Percentiles rank a stretch among this genome's conserved stretches.
Evolutionary conservation across 805 yeast genomes (phyloP).

Genomic region (Lachancea sp.): DNA sequence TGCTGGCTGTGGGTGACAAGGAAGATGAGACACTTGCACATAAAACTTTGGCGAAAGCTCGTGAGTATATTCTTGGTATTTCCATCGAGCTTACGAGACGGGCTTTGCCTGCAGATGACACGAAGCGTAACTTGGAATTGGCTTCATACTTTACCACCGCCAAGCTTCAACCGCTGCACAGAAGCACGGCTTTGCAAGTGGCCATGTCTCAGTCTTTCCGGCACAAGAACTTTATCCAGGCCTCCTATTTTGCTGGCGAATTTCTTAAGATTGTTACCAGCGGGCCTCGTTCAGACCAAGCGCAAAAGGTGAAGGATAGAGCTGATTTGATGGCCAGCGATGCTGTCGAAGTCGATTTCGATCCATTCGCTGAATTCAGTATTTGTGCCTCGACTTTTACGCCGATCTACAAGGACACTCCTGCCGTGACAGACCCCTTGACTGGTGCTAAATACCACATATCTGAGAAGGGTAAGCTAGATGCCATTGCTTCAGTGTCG

Average conservation of each 20-base stretch:
- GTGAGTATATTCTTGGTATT: constrained; percentile 87
- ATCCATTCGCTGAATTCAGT: constrained; percentile 84
- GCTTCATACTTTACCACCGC: constrained; percentile 94
- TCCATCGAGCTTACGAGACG: constrained; percentile 90
- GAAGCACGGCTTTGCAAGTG: constrained; percentile 82
- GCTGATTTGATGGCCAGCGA: constrained; percentile 80
- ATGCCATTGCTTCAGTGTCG: constrained; percentile 69
- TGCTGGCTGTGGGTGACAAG: constrained; percentile 62
- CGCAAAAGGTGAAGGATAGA: constrained; percentile 70
- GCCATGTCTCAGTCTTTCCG: constrained; percentile 93
- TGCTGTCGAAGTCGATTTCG: constrained; percentile 85
- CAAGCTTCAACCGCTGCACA: constrained; percentile 74
- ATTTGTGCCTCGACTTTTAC: constrained; percentile 82
- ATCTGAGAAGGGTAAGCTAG: constrained; percentile 69
- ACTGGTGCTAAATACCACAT: constrained; percentile 85
- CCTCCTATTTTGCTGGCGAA: constrained; percentile 84
- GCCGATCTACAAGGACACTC: constrained; percentile 78
- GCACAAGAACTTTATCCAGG: constrained; percentile 79
- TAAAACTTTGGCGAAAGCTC: constrained; percentile 65
- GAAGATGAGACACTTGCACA: constrained; percentile 73
- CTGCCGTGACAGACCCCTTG: constrained; percentile 66
- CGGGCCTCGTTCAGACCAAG: constrained; percentile 86
- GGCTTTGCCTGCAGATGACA: constrained; percentile 58
- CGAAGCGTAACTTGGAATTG: constrained; percentile 83
- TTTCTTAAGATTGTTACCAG: constrained; percentile 60